Evolutionary conservation across 495 filamentous ascomycete species (phyloP).

Genomic region (Aspergillus incahuasiensis): DNA sequence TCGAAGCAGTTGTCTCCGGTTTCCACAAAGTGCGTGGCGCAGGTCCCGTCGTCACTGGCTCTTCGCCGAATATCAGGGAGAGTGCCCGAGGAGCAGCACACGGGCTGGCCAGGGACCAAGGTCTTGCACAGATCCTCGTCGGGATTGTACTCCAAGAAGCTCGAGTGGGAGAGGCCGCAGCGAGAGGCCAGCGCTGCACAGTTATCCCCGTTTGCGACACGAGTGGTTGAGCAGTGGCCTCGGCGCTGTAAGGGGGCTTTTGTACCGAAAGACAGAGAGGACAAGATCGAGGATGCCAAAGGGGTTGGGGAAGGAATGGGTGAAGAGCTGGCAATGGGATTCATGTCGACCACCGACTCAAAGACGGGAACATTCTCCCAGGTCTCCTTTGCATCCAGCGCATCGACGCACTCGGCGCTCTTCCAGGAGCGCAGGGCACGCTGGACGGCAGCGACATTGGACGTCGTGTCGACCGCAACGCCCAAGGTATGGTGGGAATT

Average conservation of each 20-base stretch:
- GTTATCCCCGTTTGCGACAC: neutral
- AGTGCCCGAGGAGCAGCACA: neutral
- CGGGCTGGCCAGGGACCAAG: neutral
- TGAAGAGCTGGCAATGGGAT: too few species aligned
- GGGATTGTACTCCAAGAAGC: slow-evolving; percentile 3
- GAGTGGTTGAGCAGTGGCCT: neutral
- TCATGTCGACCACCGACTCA: neutral
- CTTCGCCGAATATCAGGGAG: slow-evolving; percentile 2
- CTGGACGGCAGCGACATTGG: slow-evolving; percentile 4
- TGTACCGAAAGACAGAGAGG: neutral
- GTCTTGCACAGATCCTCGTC: neutral
- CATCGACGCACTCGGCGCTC: slow-evolving; percentile 1
- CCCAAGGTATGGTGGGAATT: slow-evolving; percentile 8
- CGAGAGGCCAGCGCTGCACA: slow-evolving; percentile 3
- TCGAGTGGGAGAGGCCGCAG: slow-evolving; percentile 1
- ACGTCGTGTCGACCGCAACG: neutral
- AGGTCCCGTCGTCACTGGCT: slow-evolving; percentile 39
- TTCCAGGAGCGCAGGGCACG: slow-evolving; percentile 1
- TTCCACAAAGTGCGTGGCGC: slow-evolving; percentile 8
- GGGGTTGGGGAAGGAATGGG: too few species aligned
- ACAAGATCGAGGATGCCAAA: too few species aligned
- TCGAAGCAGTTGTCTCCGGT: neutral
- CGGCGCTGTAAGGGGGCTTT: neutral
- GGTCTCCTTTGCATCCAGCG: neutral
- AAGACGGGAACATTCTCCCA: neutral